Base-by-base conservation (phyloP, 108 stramenopile species). In the Stephanodiscus triporus region DNA sequence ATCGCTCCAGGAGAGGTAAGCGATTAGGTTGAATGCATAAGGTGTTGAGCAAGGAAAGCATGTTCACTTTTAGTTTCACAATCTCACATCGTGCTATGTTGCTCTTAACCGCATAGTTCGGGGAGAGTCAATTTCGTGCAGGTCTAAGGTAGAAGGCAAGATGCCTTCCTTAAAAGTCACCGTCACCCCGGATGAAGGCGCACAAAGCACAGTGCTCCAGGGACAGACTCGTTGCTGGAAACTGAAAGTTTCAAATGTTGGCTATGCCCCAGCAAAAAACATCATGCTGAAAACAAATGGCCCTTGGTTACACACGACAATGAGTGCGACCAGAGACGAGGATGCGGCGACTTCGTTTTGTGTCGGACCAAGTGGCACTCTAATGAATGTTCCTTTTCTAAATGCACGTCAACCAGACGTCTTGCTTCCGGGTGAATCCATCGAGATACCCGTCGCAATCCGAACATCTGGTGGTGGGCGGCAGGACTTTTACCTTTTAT, bases 401-500 rank as follows among this genome's bases (percentile, higher is more conserved):
- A 72, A 77, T 42, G 26, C 40, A 2, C 37, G 61, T n/a, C 49
- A 57, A 56, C 32, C 54, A 2, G 88, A 79, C 36, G 57, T 82
- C 27, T 62, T 95, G 26, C 75, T 83, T 17, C 91, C 94, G 23
- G 90, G 87, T 10, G 88, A 91, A 67, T 79, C 77, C 24, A 70
- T 89, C 8, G 94, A 95, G 61, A 79, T 95, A 61, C 91, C 89
- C 0, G 84, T 95, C 37, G 65, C 82, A 32, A 78, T 95, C 62
- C 84, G 91, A 45, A 89, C 90, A 20, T 87, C 86, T 9, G 90
- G 88, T 26, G 78, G 68, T 37, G 86, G 87, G 9, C 70, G 86
- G 48, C 88, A 91, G 68, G 87, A 87, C 16, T 89, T 92, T 67
- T 89, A 92, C 79, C 88, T 95, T 85, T 68, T 95, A 9, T 91